These are phyloP conservation scores for Gracilaria caudata DNA, from an alignment of 23 red algal genomes.

Conservation along the genomic window DNA sequence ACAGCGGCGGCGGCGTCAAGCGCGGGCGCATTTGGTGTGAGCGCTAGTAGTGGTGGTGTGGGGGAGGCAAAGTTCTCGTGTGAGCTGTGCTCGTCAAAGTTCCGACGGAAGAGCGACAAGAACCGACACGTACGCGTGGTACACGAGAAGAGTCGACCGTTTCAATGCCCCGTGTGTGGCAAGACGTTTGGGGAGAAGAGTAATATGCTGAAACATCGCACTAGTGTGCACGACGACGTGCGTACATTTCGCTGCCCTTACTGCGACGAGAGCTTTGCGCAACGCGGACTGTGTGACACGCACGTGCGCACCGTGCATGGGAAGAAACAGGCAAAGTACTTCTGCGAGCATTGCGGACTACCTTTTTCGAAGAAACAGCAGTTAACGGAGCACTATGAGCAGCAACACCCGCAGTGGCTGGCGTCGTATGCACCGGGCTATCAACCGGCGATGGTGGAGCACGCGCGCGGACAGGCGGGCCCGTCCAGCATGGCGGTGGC, in stretches of 20 bases:
- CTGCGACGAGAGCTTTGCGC: constrained; percentile 48
- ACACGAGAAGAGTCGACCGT: constrained; percentile 68
- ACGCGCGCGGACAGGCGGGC: neutral
- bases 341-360: constrained; percentile 62
- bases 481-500: neutral
- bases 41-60: neutral
- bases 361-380: constrained; percentile 51
- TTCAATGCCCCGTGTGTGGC: constrained; percentile 40
- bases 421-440: constrained; percentile 27
- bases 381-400: constrained; percentile 54
- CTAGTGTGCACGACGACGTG: constrained; percentile 61
- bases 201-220: constrained; percentile 67
- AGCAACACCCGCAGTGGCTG: constrained; percentile 33
- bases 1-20: neutral
- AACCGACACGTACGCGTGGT: constrained; percentile 69
- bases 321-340: constrained; percentile 66
- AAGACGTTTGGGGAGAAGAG: constrained; percentile 71
- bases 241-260: constrained; percentile 60
- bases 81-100: constrained; percentile 33
- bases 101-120: constrained; percentile 65
- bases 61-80: constrained; percentile 18
- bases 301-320: constrained; percentile 58
- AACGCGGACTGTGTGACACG: constrained; percentile 55
- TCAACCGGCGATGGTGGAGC: neutral
- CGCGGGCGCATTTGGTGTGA: neutral